Base-by-base conservation (phyloP, 345 rosid species). In the Moricandia moricandioides region DNA sequence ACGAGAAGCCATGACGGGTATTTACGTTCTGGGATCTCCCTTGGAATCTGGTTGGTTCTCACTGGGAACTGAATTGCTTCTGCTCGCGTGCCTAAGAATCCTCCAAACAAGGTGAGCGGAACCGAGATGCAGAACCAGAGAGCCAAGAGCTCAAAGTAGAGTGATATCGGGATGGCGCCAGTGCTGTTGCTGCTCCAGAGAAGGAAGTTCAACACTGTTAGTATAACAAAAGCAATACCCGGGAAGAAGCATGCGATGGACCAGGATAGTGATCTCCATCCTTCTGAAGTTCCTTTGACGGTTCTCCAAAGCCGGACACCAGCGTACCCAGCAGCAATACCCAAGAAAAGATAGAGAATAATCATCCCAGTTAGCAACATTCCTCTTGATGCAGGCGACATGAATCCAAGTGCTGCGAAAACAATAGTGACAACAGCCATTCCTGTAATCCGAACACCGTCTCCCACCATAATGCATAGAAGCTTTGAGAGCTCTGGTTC, bases 371-470 rank as follows among this genome's bases (percentile, higher is more conserved):
- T 90, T 64, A 90, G 83, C 49, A 90, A 60, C 96, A 90, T 90
- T 84, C 96, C 96, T 58, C 96, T 80, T 56, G 96, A 90, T 62
- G 96, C 93, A 21, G 96, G 96, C 49, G 93, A 90, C 96, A 90
- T 82, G 77, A 90, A 90, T 62, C 93, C 90, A 29, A 90, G 69
- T 51, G 96, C 93, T 21, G 96, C 96, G 76, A 90, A 88, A 51
- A 88, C 83, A 61, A 87, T 87, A 1, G 96, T 90, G 55, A 88
- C 93, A 67, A 82, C 79, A 29, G 87, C 88, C 96, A 90, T 87
- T 75, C 93, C 91, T n/a, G 88, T 82, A 82, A 90, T 90, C 74
- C 88, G 91, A 69, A 87, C 85, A 4, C 93, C 96, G 64, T 88
- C 88, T 52, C 89, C 93, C 63, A 88, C 82, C 96, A 90, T 86